Base-by-base conservation (phyloP, 805 yeast genomes). In the Wickerhamomyces chaumierensis region DNA sequence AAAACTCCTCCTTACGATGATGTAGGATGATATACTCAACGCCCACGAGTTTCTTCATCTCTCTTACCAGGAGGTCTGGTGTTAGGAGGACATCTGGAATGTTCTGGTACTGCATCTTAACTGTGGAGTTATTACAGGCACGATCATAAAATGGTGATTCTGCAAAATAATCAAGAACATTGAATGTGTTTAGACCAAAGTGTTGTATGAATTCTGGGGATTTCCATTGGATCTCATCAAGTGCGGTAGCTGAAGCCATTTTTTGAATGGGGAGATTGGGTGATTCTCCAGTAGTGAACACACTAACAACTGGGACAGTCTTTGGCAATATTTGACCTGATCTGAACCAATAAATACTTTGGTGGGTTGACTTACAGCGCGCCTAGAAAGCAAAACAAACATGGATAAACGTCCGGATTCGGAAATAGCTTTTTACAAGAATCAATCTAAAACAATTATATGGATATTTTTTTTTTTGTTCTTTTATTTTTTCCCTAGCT, bases 131-230 rank as follows among this genome's bases (percentile, higher is more conserved):
- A 59, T 87, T 92, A 34, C 96, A 82, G 1, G 94, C 77, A 47
- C 96, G 71, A 56, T 90, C 96, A 56, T 83, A 92, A 61, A 90
- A 94, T 2, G 99, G 98, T 3, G 95, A 84, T 49, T 85, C 84
- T 4, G 96, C 68, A 53, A 92, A 88, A 60, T 92, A 92, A 42
- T 92, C 97, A 17, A 92, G 69, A 1, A 92, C 96, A 54, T 88
- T 92, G 38, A 79, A 94, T 0, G 94, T 82, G 34, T 87, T 70
- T 18, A 92, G 71, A 0, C 95, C 96, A 56, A 78, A 78, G 38
- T 79, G 73, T 55, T 87, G 95, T 46, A 92, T 86, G 94, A 96
- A 92, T 58, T 92, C 98, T 1, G 98, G 97, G 3, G 92, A 81
- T 47, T 88, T 75, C 98, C 98, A 92, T 57, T 88, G 97, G 33